Conservation (phyloP, 768 basidiomycete genomes). For the Boletales sp. region DNA sequence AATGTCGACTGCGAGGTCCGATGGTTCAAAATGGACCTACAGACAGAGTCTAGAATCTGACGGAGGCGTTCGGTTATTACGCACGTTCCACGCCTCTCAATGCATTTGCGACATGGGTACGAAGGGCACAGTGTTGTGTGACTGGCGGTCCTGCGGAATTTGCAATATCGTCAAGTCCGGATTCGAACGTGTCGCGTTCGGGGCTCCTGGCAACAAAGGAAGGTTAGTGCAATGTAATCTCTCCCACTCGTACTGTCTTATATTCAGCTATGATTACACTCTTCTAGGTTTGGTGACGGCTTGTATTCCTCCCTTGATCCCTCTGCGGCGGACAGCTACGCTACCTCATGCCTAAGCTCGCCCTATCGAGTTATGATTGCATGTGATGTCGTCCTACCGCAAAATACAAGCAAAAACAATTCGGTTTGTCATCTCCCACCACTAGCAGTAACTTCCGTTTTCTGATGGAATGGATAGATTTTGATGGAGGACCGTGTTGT, state of each 20-base stretch:
- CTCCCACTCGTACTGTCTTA: neutral
- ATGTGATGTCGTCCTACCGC: constrained; percentile 49
- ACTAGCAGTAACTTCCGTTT: constrained; percentile 15
- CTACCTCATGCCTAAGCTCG: constrained; percentile 65
- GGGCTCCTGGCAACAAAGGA: constrained; percentile 47
- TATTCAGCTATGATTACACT: constrained; percentile 1
- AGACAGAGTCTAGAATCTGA: constrained; percentile 34
- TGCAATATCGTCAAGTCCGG: constrained; percentile 56
- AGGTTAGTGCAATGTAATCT: constrained; percentile 37
- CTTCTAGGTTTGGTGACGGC: constrained; percentile 54
- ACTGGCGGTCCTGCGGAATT: constrained; percentile 62
- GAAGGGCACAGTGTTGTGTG: constrained; percentile 48
- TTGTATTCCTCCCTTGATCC: constrained; percentile 63
- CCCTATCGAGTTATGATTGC: constrained; percentile 66
- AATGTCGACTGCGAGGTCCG: neutral
- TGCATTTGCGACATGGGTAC: constrained; percentile 68
- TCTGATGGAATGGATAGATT: constrained; percentile 36
- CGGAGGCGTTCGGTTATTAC: constrained; percentile 41
- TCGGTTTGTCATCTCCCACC: constrained; percentile 24
- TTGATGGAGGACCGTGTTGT: constrained; percentile 50
- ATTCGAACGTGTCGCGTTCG: constrained; percentile 58
- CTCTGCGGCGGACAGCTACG: constrained; percentile 50
- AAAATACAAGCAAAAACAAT: constrained; percentile 19
- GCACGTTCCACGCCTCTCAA: constrained; percentile 61
- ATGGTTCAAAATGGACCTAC: constrained; percentile 2